Evolutionary conservation across 495 filamentous ascomycete genomes (phyloP), one percentile per base, ranked within the genome.

Genomic region (Collariella sp.): DNA sequence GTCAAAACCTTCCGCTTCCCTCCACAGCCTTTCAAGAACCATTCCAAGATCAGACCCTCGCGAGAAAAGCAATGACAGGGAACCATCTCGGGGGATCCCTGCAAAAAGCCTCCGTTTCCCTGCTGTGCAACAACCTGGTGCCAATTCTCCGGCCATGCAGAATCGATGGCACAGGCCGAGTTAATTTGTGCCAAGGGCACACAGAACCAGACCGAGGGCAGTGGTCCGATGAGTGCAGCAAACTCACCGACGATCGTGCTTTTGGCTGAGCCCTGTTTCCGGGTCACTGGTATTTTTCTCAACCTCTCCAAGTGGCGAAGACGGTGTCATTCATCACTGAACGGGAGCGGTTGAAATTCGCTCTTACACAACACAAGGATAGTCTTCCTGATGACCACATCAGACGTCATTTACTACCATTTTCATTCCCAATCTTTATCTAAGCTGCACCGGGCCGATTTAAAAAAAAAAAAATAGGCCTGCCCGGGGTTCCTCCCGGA

Each of bases 251-350:
- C 29, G 39, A 52, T 52, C 50, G 18, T 24, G 29, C 10, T 26
- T 40, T 35, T 36, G 15, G 18, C 49, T 38, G 26, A 34, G 26
- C 2, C 35, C 16, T 12, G 13, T 16, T 26, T 29, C 38, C 49
- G 38, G 39, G 24, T 29, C 15, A 44, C 49, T 29, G 49, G 48
- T 24, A 45, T 36, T 11, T 6, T 18, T 23, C 39, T 13, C 11
- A 33, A 3, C 9, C 26, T 23, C 39, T 13, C 11, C 33, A 3
- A n/a, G 7, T 9, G 23, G 39, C 34, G 49, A 38, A 38, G 36
- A 51, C 49, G 20, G 36, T 41, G 47, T 36, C 47, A 50, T 16
- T n/a, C n/a, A n/a, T n/a, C n/a, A n/a, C n/a, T n/a, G n/a, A n/a
- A n/a, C n/a, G n/a, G n/a, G n/a, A n/a, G n/a, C n/a, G n/a, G n/a